Evolutionary conservation across 1,284 basidiomycete genomes (phyloP).

Genomic region (Crucibulum cyathiforme): DNA sequence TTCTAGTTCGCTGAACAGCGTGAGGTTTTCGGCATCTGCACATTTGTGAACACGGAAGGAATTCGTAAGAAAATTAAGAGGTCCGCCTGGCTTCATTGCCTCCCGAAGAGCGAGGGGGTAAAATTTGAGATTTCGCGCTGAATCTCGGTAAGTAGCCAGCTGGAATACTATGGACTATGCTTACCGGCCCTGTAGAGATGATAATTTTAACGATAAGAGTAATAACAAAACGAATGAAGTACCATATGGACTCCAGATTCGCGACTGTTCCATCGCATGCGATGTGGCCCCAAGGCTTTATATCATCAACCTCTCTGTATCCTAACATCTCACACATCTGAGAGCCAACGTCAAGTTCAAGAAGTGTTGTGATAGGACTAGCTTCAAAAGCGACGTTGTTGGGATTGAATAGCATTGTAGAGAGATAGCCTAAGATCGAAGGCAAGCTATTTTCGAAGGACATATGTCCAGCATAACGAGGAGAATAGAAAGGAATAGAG

Average conservation of each 20-base stretch:
- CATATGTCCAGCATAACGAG: slow-evolving; percentile 52
- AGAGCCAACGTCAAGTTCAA: slow-evolving; percentile 49
- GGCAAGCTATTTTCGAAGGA: slow-evolving; percentile 43
- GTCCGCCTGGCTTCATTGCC: slow-evolving; percentile 15
- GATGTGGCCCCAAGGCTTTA: slow-evolving; percentile 49
- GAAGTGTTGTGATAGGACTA: slow-evolving; percentile 44
- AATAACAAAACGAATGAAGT: slow-evolving; percentile 12
- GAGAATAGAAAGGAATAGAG: slow-evolving; percentile 46
- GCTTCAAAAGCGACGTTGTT: slow-evolving; percentile 53
- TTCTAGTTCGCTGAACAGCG: slow-evolving; percentile 14
- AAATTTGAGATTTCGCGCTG: slow-evolving; percentile 35
- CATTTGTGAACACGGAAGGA: slow-evolving; percentile 16
- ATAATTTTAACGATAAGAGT: slow-evolving; percentile 5
- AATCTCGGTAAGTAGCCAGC: no score
- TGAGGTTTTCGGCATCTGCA: slow-evolving; percentile 4
- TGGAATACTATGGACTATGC: not conserved
- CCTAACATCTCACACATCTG: slow-evolving; percentile 51
- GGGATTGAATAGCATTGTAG: slow-evolving; percentile 46
- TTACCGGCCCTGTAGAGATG: not conserved
- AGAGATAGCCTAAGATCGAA: slow-evolving; percentile 44
- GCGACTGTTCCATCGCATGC: slow-evolving; percentile 51
- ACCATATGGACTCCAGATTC: slow-evolving; percentile 56
- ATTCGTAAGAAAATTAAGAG: slow-evolving; percentile 20
- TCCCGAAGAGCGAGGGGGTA: slow-evolving; percentile 25
- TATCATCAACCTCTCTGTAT: slow-evolving; percentile 24